Evolutionary conservation across 257 asterid genomes (phyloP).

Genomic region (Coffea canephora): DNA sequence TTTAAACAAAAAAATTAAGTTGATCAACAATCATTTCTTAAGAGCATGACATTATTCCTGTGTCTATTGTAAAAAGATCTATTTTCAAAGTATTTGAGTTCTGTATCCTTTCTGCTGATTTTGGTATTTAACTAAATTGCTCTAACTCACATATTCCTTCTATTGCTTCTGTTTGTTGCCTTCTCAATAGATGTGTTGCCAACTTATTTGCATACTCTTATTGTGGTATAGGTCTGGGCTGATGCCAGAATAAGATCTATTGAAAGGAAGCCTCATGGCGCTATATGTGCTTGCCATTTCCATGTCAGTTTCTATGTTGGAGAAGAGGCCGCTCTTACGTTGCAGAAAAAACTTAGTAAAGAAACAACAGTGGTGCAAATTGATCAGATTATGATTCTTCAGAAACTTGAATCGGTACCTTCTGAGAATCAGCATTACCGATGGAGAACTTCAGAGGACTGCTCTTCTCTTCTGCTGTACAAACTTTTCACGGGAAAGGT

Average conservation of each 20-base stretch:
- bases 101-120: not conserved
- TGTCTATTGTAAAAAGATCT: not conserved
- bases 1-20: too few species aligned
- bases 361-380: conserved; percentile 45
- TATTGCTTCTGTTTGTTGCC: not conserved
- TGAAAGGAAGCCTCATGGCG: conserved; percentile 72
- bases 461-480: conserved; percentile 50
- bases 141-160: not conserved
- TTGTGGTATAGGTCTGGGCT: conserved; percentile 57
- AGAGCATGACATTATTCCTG: not conserved
- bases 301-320: conserved; percentile 60
- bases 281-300: conserved; percentile 60
- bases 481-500: conserved; percentile 56
- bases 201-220: conserved; percentile 5
- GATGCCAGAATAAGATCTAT: conserved; percentile 85
- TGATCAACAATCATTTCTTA: not conserved
- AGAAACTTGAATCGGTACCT: conserved; percentile 63
- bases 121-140: not conserved
- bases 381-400: conserved; percentile 61
- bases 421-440: conserved; percentile 59
- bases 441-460: conserved; percentile 79
- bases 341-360: conserved; percentile 48
- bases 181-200: not conserved
- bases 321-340: conserved; percentile 58
- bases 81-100: not conserved